Evolutionary conservation across 352 stramenopile species (phyloP), one percentile per base, ranked within the genome.

Genomic region (Globisporangium nagaii): DNA sequence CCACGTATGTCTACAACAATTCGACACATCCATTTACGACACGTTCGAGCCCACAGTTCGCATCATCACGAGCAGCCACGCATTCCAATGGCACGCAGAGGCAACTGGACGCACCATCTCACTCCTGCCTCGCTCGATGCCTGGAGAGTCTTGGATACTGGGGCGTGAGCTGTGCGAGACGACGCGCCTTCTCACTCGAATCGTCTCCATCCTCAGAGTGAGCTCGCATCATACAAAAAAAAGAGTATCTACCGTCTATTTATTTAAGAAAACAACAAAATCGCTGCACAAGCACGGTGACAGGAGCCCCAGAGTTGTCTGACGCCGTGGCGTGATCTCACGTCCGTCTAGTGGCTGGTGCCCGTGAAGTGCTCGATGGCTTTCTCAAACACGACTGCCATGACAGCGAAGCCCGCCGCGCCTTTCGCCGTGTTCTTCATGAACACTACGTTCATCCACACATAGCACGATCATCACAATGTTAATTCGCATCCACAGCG

Each of bases 321-420:
- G n/a, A n/a, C n/a, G n/a, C n/a, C n/a, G n/a, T n/a, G n/a, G n/a
- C n/a, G n/a, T n/a, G n/a, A n/a, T n/a, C n/a, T n/a, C n/a, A n/a
- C n/a, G n/a, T 47, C 8, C 31, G 27, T 57, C 43, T 65, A 63
- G 59, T 67, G 12, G 40, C 43, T 50, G n/a, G 41, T 68, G 32
- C 60, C 63, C 4, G 63, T 76, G 11, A 90, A 66, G 49, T 80
- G 62, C 61, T 93, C 82, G 28, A 89, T 81, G 28, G 70, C 77
- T 58, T 89, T 93, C 51, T 95, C 85, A 66, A 95, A 92, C 24
- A 92, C 78, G 20, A 92, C 83, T 27, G 80, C 83, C 76, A 95
- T 90, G 45, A 72, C 73, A 3, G 83, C 80, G 55, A 95, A 95
- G 34, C 81, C 79, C 8, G 75, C 79, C 2, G 81, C 83, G 13